phyloP scores from a whole-genome alignment of 257 asterid genomes.

The Petunia secreta region DNA sequence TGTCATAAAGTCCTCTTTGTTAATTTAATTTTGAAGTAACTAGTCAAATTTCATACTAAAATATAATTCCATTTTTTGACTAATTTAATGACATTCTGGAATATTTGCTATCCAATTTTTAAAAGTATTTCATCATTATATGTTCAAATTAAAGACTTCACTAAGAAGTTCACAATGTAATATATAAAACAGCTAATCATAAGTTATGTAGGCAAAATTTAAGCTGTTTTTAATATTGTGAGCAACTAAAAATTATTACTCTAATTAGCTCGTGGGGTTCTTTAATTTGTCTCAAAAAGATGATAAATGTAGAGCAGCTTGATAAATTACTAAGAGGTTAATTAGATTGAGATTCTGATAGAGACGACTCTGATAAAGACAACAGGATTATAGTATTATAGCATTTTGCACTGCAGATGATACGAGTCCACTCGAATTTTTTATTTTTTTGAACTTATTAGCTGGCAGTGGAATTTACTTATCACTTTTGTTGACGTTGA shows the following conservation, averaged over 20 bases:
- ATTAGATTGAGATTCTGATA: background rate
- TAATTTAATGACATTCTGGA: too few species aligned
- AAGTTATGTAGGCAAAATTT: too few species aligned
- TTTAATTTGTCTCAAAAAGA: background rate
- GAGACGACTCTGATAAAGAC: background rate
- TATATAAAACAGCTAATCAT: too few species aligned
- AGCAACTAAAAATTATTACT: too few species aligned
- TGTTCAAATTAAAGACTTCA: too few species aligned
- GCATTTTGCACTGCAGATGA: background rate
- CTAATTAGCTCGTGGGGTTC: too few species aligned
- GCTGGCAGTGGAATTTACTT: conserved; percentile 7
- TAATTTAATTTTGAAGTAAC: background rate
- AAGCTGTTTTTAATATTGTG: too few species aligned
- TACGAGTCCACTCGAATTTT: background rate
- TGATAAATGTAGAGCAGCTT: too few species aligned
- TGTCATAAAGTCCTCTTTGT: background rate
- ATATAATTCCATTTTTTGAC: background rate
- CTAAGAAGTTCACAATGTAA: too few species aligned
- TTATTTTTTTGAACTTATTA: conserved; percentile 6
- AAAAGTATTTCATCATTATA: too few species aligned
- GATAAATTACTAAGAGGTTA: background rate
- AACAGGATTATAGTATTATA: background rate
- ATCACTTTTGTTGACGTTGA: conserved; percentile 15
- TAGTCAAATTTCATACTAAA: background rate
- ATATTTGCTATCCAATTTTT: too few species aligned